Base-by-base conservation (phyloP, 768 basidiomycete species). In the Termitomyces sp. region DNA sequence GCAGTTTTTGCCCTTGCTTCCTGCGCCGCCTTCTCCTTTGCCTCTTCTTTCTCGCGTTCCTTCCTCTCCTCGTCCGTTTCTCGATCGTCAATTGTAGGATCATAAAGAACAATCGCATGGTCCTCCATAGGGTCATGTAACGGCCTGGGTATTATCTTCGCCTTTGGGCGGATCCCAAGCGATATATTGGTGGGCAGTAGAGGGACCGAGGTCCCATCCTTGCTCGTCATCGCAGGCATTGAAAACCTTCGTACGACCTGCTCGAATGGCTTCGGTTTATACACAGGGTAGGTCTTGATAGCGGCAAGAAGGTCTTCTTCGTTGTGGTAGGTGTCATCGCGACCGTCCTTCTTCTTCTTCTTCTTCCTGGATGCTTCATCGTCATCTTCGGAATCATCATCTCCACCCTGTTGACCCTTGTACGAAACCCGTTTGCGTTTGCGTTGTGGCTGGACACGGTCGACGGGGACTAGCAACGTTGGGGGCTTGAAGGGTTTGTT, bases 41-140 rank as follows among this genome's bases (percentile, higher is more conserved):
- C 83, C 66, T 90, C 88, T 65, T 88, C 85, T 66, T 86, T 87
- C 65, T 87, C 82, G 38, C 90, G 77, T 58, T 85, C 87, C 68
- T 77, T 84, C 64, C 80, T 79, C 68, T 94, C 93, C 65, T 94
- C 90, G 66, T 93, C 90, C 0, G 93, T 93, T 70, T 95, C 94
- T 62, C 88, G 76, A 67, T 91, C 88, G 67, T 99, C 94, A 48
- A 96, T 86, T 0, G 97, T 98, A 0, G 97, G 97, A 66, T 98
- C 97, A 68, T 92, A 99, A 14, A 98, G 74, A 3, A 99, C 96
- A 59, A 99, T 97, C 0, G 96, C 94, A 71, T 98, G 95, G 65
- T 98, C 94, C 51, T 90, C 86, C 91, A 99, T 95, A 1, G 95
- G 97, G 69, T 99, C 94, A 65, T 95, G 89, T n/a, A 98, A 75